These are phyloP conservation scores for Backusella liffmaniae DNA, from an alignment of 192 early-diverging fungal genomes.

Conservation along the genomic window DNA sequence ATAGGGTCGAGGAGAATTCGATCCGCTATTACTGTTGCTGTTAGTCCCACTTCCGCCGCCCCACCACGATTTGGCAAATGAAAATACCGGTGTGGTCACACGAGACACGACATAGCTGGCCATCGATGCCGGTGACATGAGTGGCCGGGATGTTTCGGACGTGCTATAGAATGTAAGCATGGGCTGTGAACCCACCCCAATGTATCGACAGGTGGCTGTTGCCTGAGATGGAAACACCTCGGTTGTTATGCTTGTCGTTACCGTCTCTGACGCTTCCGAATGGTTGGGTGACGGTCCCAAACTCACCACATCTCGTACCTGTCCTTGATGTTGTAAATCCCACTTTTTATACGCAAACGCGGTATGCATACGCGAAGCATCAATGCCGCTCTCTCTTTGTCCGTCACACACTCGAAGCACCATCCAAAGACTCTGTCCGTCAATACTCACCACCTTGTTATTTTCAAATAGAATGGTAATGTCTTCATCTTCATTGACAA, in stretches of 20 bases:
- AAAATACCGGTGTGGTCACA: slow-evolving; percentile 60
- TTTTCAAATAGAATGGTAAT: slow-evolving; percentile 51
- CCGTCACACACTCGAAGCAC: slow-evolving; percentile 50
- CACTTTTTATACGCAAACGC: slow-evolving; percentile 57
- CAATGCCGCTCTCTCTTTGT: slow-evolving; percentile 24
- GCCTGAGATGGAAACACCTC: neutral
- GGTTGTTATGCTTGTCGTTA: neutral
- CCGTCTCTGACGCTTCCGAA: neutral
- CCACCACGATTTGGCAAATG: slow-evolving; percentile 71
- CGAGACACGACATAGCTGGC: slow-evolving; percentile 49
- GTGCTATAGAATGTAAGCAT: slow-evolving; percentile 58
- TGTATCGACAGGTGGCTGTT: slow-evolving; percentile 43
- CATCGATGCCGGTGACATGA: slow-evolving; percentile 50
- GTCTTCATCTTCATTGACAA: slow-evolving; percentile 47
- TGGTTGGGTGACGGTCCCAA: slow-evolving; percentile 30
- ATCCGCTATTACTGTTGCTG: neutral
- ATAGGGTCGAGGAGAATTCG: slow-evolving; percentile 26
- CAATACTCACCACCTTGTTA: slow-evolving; percentile 53
- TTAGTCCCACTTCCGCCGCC: slow-evolving; percentile 23
- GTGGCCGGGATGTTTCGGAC: slow-evolving; percentile 42
- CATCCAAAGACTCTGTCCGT: slow-evolving; percentile 56
- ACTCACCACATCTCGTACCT: slow-evolving; percentile 45
- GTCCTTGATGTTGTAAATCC: slow-evolving; percentile 45
- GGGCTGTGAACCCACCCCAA: slow-evolving; percentile 56
- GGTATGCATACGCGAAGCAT: slow-evolving; percentile 26